Evolutionary conservation across 1,284 basidiomycete genomes (phyloP).

Genomic region (Earliella scabrosa): DNA sequence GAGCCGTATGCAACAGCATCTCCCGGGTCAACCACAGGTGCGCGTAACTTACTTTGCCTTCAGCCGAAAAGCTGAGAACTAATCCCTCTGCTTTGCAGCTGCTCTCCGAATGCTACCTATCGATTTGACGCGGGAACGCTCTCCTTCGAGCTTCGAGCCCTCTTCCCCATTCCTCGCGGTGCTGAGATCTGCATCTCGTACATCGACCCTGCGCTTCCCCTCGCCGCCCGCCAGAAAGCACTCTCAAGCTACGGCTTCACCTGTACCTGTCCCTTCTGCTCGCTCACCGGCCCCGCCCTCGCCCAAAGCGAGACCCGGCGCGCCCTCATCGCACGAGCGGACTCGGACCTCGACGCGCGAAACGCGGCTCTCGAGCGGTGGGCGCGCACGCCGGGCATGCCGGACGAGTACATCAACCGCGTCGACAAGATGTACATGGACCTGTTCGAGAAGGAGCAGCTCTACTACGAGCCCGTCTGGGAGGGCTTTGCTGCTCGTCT

Average conservation of each 20-base stretch:
- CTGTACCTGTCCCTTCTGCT: conserved; percentile 23
- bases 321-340: conserved; percentile 13
- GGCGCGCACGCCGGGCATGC: conserved; percentile 4
- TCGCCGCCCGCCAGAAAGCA: conserved; percentile 8
- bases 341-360: conserved; percentile 5
- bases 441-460: conserved; percentile 14
- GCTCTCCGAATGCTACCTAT: conserved; percentile 24
- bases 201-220: conserved; percentile 16
- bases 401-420: conserved; percentile 8
- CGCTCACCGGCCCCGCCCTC: conserved; percentile 9
- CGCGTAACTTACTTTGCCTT: neutral
- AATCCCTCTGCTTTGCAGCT: conserved; percentile 7
- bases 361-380: conserved; percentile 17
- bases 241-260: conserved; percentile 23
- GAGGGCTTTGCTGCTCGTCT: conserved; percentile 12
- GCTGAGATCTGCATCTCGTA: conserved; percentile 25
- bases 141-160: conserved; percentile 22
- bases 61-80: no score
- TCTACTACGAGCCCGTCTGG: conserved; percentile 21
- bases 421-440: conserved; percentile 16
- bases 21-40: conserved; percentile 31
- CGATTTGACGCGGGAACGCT: conserved; percentile 19
- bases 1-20: conserved; percentile 20
- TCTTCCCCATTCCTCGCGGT: conserved; percentile 15
- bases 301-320: conserved; percentile 21